Percentiles rank a stretch among this genome's conserved stretches.
These are phyloP conservation scores for Candida tropicalis DNA, from an alignment of 1,139 yeast species.

Conservation along the genomic window DNA sequence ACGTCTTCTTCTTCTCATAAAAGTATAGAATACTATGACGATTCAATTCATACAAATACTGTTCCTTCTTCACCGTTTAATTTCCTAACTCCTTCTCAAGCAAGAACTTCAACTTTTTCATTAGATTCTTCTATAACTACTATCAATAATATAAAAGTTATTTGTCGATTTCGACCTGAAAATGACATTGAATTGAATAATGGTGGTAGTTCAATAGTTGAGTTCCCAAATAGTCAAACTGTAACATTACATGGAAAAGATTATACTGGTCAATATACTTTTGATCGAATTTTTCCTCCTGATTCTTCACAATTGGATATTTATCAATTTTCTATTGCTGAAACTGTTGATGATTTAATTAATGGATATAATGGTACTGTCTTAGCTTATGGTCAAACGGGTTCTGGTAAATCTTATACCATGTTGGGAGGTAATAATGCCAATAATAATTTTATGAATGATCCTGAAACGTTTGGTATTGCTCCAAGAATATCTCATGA, in stretches of 20 bases:
- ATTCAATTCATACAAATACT: constrained; percentile 5
- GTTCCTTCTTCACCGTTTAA: constrained; percentile 8
- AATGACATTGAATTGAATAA: constrained; percentile 32
- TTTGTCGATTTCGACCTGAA: constrained; percentile 67
- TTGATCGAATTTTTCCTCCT: constrained; percentile 66
- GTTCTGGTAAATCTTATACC: constrained; percentile 84
- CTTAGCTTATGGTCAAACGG: constrained; percentile 87
- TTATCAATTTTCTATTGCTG: constrained; percentile 59
- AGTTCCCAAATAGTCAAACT: constrained; percentile 26
- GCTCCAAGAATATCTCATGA: constrained; percentile 75
- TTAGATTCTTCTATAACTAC: constrained; percentile 3
- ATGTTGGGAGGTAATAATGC: constrained; percentile 63
- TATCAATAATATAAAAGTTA: constrained; percentile 53
- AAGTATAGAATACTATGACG: constrained; percentile 10
- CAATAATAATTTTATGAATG: constrained; percentile 8
- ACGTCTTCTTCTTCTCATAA: constrained; percentile 4
- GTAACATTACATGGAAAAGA: constrained; percentile 35
- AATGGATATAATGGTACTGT: constrained; percentile 86
- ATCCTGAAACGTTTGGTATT: constrained; percentile 52
- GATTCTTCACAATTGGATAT: constrained; percentile 58
- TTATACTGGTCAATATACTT: constrained; percentile 49
- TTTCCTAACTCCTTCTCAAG: constrained; percentile 9
- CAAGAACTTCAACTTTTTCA: constrained; percentile 7
- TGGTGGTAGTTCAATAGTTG: constrained; percentile 17
- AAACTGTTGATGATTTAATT: constrained; percentile 67